Evolutionary conservation across 2,329 filamentous ascomycete species (phyloP), one percentile per base, ranked within the genome.

Genomic region (Scedosporium boydii): DNA sequence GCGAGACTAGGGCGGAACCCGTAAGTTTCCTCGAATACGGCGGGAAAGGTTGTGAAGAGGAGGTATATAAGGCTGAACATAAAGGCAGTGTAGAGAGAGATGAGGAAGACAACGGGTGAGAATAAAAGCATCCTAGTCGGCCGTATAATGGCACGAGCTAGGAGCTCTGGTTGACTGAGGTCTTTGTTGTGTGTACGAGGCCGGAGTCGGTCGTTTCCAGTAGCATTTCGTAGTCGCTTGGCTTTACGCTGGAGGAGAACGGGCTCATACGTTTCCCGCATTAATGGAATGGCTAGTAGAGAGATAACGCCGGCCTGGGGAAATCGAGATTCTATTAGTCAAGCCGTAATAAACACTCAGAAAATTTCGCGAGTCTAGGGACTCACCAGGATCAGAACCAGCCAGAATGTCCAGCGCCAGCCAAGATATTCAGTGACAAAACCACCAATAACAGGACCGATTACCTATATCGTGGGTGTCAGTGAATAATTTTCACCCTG

Each of bases 351-450:
- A 14, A 38, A 12, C 10, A 12, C 34, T 38, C 34, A 14, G 10
- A 38, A 38, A 38, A 38, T 12, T 38, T 38, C 10, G 12, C 34
- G 3, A 12, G 10, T 9, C 3, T 4, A 12, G 34, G 34, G 10
- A 6, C 34, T 38, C 10, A 38, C 34, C 10, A 69, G 7, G 60
- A 79, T 79, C 9, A 72, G 69, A 4, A 81, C 63, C 18, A 81
- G 68, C 76, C 77, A 79, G 61, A 81, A 81, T 2, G 77, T 74
- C 78, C 78, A 80, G 44, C 79, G 74, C 79, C 79, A 82, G 3
- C 78, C 78, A 16, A 73, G 68, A 0, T 67, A 70, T 1, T 73
- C 72, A 3, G 75, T 69, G 1, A 80, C 68, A 61, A 77, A 74
- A 0, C 77, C 78, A n/a, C 79, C 79, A 0, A 72, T 73, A 1